These are phyloP conservation scores for Colletotrichum orchidophilum DNA, from an alignment of 2,329 filamentous ascomycete species.

Conservation along the genomic window DNA sequence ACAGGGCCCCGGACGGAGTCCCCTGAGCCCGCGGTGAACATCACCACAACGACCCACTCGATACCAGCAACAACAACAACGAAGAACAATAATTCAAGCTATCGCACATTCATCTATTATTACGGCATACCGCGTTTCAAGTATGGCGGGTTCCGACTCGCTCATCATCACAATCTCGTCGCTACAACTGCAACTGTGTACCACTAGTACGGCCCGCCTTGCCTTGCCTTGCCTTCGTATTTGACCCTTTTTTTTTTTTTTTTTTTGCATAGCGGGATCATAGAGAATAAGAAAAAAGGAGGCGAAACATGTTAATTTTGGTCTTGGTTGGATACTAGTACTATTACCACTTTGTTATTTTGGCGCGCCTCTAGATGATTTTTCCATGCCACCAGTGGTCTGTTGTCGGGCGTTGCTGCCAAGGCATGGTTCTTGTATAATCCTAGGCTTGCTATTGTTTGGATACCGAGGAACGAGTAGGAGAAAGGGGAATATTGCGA, in stretches of 20 bases:
- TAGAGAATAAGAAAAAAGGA: background rate
- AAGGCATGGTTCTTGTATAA: background rate
- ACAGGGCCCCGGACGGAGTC: slow-evolving; percentile 53
- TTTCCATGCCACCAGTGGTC: background rate
- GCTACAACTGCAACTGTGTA: background rate
- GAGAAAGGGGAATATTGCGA: background rate
- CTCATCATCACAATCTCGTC: background rate
- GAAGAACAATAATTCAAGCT: background rate
- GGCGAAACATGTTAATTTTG: background rate
- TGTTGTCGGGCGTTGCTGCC: background rate
- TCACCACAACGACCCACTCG: background rate
- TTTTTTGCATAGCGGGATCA: slow-evolving; percentile 27
- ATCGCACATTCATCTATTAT: background rate
- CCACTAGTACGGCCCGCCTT: background rate
- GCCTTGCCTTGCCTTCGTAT: background rate
- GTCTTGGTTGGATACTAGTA: slow-evolving; percentile 6
- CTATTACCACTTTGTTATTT: background rate
- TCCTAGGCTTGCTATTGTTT: background rate
- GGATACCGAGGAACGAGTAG: background rate
- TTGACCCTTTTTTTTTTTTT: background rate
- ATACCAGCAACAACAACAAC: background rate
- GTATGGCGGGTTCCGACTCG: too few species aligned
- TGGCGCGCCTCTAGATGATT: background rate
- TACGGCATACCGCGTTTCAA: background rate
- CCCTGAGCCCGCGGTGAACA: slow-evolving; percentile 49